Conservation (phyloP, 805 yeast species). For the Candida alai region DNA sequence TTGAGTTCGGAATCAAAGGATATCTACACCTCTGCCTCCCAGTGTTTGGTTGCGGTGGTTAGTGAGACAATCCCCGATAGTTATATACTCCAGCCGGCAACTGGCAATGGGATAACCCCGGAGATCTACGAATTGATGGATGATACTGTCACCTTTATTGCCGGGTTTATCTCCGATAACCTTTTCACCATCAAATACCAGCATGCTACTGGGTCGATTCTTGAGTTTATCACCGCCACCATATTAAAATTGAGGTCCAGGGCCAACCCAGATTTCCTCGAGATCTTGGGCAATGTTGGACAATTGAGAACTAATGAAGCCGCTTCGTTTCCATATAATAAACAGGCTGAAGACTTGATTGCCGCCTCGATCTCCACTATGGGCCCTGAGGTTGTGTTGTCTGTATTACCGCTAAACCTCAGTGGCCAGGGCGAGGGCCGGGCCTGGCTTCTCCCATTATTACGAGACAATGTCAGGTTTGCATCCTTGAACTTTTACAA, state of each 20-base stretch:
- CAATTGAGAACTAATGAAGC: slow-evolving; percentile 80
- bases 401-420: slow-evolving; percentile 75
- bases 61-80: slow-evolving; percentile 62
- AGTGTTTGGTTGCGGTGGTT: slow-evolving; percentile 79
- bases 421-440: slow-evolving; percentile 69
- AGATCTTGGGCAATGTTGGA: slow-evolving; percentile 70
- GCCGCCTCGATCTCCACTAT: slow-evolving; percentile 72
- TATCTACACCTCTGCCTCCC: slow-evolving; percentile 74
- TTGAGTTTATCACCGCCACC: slow-evolving; percentile 62
- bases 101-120: slow-evolving; percentile 34
- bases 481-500: slow-evolving; percentile 66
- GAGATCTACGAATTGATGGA: slow-evolving; percentile 56
- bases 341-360: slow-evolving; percentile 76
- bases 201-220: slow-evolving; percentile 68
- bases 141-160: slow-evolving; percentile 46
- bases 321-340: slow-evolving; percentile 60
- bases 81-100: slow-evolving; percentile 49
- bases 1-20: slow-evolving; percentile 62
- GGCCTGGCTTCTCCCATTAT: slow-evolving; percentile 90
- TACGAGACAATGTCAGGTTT: slow-evolving; percentile 79
- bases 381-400: slow-evolving; percentile 83
- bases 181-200: slow-evolving; percentile 71
- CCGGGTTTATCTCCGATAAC: slow-evolving; percentile 50
- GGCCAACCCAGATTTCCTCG: slow-evolving; percentile 66
- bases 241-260: slow-evolving; percentile 62